Evolutionary conservation across 768 basidiomycete genomes (phyloP), one percentile per base, ranked within the genome.

Genomic region (Hortiboletus campestris): DNA sequence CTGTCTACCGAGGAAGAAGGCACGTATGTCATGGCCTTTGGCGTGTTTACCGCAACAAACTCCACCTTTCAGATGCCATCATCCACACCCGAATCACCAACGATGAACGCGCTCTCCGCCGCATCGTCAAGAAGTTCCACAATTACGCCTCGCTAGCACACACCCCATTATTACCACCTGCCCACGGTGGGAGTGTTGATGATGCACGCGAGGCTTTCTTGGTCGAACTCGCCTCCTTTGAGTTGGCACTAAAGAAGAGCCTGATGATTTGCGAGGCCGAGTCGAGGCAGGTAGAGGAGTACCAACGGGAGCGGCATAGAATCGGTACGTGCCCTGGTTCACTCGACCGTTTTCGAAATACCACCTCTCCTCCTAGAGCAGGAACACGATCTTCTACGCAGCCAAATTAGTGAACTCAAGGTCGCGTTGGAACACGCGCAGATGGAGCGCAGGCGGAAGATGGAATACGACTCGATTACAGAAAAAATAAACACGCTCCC

Each of bases 241-340:
- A 89, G 67, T 69, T 92, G 56, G 72, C 82, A 51, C 74, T 94
- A 61, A 83, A 86, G 74, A 94, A 93, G 73, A 88, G 83, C 60
- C 75, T 78, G 35, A 88, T 93, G 84, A 85, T 91, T 43, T 92
- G 89, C 63, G 86, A 92, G 66, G 92, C 91, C 9, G 91, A 94
- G 74, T 81, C 83, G 49, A 78, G 91, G 63, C 90, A 94, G 72
- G 91, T 92, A 1, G 85, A 90, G 63, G 86, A 91, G 68, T 94
- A 94, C 66, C 81, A 90, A 62, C 76, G 80, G 42, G 89, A 91
- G 63, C 80, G 82, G 46, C 78, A 82, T 61, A 73, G 82, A 58
- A 89, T 92, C 64, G 89, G 91, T 89, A 67, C 43, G 83, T 76
- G n/a, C 13, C 7, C 43, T 49, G 16, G 17, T 55, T 28, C 38